phyloP scores from a whole-genome alignment of 352 stramenopile species.

The Phytopythium delawarense region DNA sequence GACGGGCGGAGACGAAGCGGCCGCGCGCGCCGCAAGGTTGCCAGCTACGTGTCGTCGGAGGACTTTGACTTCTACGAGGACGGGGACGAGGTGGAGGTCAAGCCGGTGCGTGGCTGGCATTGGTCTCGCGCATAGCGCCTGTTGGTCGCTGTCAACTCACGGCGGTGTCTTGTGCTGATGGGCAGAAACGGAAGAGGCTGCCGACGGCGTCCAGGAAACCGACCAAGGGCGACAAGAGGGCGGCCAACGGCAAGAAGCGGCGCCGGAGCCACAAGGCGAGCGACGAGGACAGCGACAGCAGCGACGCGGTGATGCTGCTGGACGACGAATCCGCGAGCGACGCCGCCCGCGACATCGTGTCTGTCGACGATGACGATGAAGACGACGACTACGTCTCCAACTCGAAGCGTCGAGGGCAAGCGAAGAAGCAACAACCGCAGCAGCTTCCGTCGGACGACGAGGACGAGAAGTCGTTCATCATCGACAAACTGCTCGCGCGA shows the following conservation, averaged over 20 bases:
- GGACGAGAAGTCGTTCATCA: conserved; percentile 37
- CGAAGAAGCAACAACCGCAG: conserved; percentile 15
- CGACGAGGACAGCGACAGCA: neutral
- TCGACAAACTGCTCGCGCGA: conserved; percentile 78
- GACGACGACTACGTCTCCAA: conserved; percentile 25
- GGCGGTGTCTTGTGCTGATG: neutral
- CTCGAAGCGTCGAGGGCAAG: conserved; percentile 17
- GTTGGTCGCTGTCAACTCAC: neutral
- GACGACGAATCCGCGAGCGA: conserved; percentile 23
- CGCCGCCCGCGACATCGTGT: neutral
- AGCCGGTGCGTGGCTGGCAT: conserved; percentile 1
- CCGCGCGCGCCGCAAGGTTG: conserved; percentile 19
- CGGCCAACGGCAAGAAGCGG: neutral
- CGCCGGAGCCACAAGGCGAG: neutral
- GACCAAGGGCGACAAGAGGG: neutral
- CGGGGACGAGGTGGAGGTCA: neutral
- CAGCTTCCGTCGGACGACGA: conserved; percentile 5
- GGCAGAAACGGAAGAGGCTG: conserved; percentile 15
- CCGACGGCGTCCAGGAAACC: conserved; percentile 13
- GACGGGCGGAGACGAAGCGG: conserved; percentile 37
- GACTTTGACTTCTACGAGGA: conserved; percentile 1
- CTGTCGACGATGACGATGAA: conserved; percentile 21
- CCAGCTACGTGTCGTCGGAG: conserved; percentile 12
- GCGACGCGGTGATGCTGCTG: neutral
- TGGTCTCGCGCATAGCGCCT: neutral